Evolutionary conservation across 805 yeast species (phyloP), one percentile per base, ranked within the genome.

Genomic region (Teunomyces atbi): DNA sequence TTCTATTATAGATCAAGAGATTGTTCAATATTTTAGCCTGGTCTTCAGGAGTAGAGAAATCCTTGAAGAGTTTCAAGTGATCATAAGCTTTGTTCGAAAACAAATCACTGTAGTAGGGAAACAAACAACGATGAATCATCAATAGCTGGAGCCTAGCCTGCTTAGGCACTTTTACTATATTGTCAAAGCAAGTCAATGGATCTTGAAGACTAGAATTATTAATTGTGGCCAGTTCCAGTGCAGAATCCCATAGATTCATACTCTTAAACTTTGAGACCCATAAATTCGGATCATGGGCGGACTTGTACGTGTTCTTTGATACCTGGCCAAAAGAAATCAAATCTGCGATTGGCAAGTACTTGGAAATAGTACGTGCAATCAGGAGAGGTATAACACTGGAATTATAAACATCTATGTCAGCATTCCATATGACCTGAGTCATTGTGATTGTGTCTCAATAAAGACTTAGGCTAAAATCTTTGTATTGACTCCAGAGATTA

Each of bases 41-140:
- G 8, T 77, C 77, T 43, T 73, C 75, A 0, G 84, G 84, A 15
- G 75, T 69, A 13, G 69, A 67, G 52, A 62, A 79, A 13, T 64
- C 68, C 42, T 65, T 68, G 59, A 79, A 78, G n/a, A 79, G 65
- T 26, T 65, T 59, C 7, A 81, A 68, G 41, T 69, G 70, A 33
- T 68, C 67, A 47, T 68, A 74, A 4, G 74, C 59, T 44, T 63
- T 62, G 49, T 76, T 69, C 7, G 64, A 52, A 15, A 68, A 65
- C 20, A 79, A 57, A 50, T 80, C 82, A n/a, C 54, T 53, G 57
- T 79, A 80, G 48, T 74, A 73, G 6, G 72, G 73, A 18, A 58
- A 63, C 35, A 79, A 59, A 13, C 71, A 57, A 34, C 60, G 59
- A 48, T 70, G 65, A 11, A 80, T 67, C 44, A 60, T 58, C 30